These are phyloP conservation scores for Serendipita sp. DNA, from an alignment of 768 basidiomycete genomes.

Conservation along the genomic window DNA sequence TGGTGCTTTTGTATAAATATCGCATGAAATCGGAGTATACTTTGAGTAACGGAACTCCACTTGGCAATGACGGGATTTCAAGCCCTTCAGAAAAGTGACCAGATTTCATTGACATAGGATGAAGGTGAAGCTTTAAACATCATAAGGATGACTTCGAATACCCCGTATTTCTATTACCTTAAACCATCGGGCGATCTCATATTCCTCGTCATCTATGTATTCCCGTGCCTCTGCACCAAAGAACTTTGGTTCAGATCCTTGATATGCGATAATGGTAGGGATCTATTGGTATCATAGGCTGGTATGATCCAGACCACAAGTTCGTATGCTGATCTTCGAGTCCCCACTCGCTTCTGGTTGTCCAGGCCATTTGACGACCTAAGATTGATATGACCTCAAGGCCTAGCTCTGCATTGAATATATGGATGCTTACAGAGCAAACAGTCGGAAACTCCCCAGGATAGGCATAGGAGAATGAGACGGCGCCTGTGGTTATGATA, in stretches of 20 bases:
- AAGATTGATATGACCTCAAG: too few relatives aligned
- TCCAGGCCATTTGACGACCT: slow-evolving; percentile 6
- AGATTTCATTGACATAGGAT: background rate
- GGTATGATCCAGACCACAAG: too few relatives aligned
- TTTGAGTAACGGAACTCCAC: background rate
- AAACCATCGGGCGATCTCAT: background rate
- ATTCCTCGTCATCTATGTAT: background rate
- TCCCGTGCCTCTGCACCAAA: background rate
- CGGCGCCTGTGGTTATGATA: too few relatives aligned
- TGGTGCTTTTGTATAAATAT: background rate
- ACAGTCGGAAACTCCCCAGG: too few relatives aligned
- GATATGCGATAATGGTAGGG: background rate
- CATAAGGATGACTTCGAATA: background rate
- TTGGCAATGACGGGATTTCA: background rate
- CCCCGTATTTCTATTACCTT: background rate
- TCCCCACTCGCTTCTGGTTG: slow-evolving; percentile 2
- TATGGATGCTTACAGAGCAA: too few relatives aligned
- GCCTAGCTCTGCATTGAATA: too few relatives aligned
- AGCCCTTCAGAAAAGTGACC: background rate
- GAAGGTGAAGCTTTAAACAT: background rate
- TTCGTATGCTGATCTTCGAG: background rate
- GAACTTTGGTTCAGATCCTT: background rate
- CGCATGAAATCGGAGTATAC: slow-evolving; percentile 7
- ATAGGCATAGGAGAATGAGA: too few relatives aligned
- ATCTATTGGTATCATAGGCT: background rate